These are phyloP conservation scores for Spatholobus suberectus DNA, from an alignment of 306 rosid genomes.

Conservation along the genomic window DNA sequence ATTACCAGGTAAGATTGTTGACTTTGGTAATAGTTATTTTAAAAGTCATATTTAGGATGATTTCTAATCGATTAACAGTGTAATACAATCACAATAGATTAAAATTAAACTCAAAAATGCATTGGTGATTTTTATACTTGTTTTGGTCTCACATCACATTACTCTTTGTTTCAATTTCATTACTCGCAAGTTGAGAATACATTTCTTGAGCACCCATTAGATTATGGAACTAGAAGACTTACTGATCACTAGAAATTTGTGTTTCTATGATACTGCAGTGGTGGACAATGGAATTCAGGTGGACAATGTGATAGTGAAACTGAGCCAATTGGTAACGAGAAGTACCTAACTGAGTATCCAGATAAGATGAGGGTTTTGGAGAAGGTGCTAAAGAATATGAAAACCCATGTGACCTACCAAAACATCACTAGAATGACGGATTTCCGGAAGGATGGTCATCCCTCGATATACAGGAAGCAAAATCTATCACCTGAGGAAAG, in stretches of 20 bases:
- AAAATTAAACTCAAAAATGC: neutral
- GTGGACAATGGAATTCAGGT: conserved; percentile 98
- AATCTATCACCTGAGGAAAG: conserved; percentile 61
- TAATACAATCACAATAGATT: no score
- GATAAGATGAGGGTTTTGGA: conserved; percentile 80
- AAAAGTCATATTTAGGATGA: neutral
- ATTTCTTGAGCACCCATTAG: neutral
- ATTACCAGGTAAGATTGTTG: neutral
- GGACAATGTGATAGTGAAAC: conserved; percentile 87
- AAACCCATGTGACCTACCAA: conserved; percentile 74
- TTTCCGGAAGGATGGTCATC: conserved; percentile 95
- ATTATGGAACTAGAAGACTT: conserved; percentile 12
- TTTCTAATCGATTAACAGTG: neutral
- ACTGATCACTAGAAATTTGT: conserved; percentile 7
- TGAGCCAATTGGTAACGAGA: conserved; percentile 72
- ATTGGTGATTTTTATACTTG: neutral
- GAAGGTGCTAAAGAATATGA: conserved; percentile 76
- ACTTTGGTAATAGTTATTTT: neutral
- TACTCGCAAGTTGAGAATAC: neutral
- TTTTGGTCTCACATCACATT: neutral
- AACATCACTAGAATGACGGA: conserved; percentile 92
- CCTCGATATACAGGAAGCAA: conserved; percentile 84
- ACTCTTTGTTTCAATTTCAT: neutral
- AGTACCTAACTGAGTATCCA: conserved; percentile 71
- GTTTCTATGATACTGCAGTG: conserved; percentile 61